Evolutionary conservation across 192 early-diverging fungal genomes (phyloP).

Genomic region (Umbelopsis sp.): DNA sequence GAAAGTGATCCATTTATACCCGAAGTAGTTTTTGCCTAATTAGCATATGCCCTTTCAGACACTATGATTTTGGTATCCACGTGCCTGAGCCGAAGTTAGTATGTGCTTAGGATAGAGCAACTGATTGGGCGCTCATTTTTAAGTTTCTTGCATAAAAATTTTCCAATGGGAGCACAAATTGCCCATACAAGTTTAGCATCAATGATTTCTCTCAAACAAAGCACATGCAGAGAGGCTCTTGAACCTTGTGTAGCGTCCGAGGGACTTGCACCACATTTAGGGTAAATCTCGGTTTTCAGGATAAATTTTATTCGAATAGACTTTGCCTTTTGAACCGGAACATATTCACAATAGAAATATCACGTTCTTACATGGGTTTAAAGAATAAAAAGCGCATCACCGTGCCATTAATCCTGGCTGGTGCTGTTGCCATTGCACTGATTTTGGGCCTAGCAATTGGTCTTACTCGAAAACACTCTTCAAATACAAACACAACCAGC

Average conservation of each 20-base stretch:
- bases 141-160: neutral
- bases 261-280: no score
- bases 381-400: neutral
- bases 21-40: neutral
- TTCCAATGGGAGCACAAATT: neutral
- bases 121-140: neutral
- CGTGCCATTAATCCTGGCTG: neutral
- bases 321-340: neutral
- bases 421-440: neutral
- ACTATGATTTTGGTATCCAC: neutral
- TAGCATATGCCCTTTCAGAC: neutral
- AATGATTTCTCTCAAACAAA: neutral
- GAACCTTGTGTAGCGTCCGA: neutral
- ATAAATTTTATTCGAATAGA: neutral
- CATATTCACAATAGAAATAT: neutral
- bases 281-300: neutral
- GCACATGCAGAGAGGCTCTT: conserved; percentile 3
- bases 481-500: neutral
- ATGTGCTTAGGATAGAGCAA: neutral
- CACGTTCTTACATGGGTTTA: neutral
- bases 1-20: neutral
- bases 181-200: neutral
- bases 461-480: neutral
- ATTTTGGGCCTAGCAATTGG: conserved; percentile 5
- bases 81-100: neutral